Base-by-base conservation (phyloP, 345 rosid species). In the Aquilaria sinensis region DNA sequence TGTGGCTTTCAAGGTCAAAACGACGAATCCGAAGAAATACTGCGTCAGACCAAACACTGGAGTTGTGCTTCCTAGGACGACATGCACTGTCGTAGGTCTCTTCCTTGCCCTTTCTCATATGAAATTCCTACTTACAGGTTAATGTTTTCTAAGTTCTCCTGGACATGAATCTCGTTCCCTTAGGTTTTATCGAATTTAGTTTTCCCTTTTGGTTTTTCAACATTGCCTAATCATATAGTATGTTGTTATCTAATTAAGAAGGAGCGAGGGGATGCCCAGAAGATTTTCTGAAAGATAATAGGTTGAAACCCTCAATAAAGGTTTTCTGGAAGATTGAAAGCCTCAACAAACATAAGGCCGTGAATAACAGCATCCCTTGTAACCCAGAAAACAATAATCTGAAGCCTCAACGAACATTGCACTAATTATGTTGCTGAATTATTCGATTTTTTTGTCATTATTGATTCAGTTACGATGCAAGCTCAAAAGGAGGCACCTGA, bases 1-100 rank as follows among this genome's bases (percentile, higher is more conserved):
- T 75, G 87, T 86, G 16, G 96, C 90, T 74, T 88, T 86, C 80
- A 84, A 88, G 97, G 92, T 86, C 53, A 91, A 83, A 72, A 88
- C 98, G 9, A 92, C 98, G 56, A 92, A 89, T 77, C 98, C 98
- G 4, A 91, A 85, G 78, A 91, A 91, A 81, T 91, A 85, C 56
- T 86, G 92, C 46, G 88, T 88, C 31, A 80, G 92, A 71, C 97
- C 96, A 32, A 88, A 88, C 65, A 83, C 94, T 58, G 97, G 96
- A 52, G 83, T 86, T 62, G 87, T 91, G 47, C 70, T 62, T 70
- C 97, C 97, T 5, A 66, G 94, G 80, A 75, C 90, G 37, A 67
- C 96, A 12, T 81, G 90, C 61, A 87, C 86, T 77, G 92, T 86
- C 51, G 63, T 74, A 71, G 98, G 96, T 92, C 55, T 62, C 57